These are phyloP conservation scores for Carex scoparia DNA, from an alignment of 176 grass and related monocot species.

Conservation along the genomic window DNA sequence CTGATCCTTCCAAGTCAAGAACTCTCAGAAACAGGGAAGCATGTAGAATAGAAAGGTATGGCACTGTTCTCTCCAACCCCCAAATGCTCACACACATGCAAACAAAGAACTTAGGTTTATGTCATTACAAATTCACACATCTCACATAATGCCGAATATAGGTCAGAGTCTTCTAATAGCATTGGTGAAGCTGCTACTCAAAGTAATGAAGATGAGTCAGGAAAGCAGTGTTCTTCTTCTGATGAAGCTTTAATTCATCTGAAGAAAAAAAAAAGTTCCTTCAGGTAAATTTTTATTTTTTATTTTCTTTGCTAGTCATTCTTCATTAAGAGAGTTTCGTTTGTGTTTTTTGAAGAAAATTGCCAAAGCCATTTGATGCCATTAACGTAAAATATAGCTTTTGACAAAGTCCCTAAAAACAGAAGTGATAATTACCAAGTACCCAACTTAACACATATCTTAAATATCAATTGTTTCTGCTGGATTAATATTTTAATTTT, in stretches of 20 bases:
- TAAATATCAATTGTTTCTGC: not conserved
- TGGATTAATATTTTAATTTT: not conserved
- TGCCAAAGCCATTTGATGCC: not conserved
- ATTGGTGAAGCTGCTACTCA: not conserved
- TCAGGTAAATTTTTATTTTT: not conserved
- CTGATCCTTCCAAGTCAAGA: constrained; percentile 6
- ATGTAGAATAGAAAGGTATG: constrained; percentile 20
- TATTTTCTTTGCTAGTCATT: not conserved
- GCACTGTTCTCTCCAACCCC: not conserved
- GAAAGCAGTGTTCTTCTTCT: constrained; percentile 24
- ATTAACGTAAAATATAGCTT: not conserved
- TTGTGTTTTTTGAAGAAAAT: not conserved
- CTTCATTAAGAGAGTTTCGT: not conserved
- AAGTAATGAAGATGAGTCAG: constrained; percentile 5
- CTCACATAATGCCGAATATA: not conserved
- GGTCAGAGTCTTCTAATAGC: not conserved
- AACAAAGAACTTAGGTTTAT: not conserved
- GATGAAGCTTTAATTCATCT: constrained; percentile 19
- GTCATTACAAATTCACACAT: not conserved
- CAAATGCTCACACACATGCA: not conserved
- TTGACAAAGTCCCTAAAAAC: not conserved
- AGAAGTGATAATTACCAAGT: not conserved
- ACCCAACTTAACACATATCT: not conserved
- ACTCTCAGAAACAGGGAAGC: not conserved
- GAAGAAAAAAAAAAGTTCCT: constrained; percentile 17